Base-by-base conservation (phyloP, 2,329 filamentous ascomycete species). In the Ophiostoma ips region DNA sequence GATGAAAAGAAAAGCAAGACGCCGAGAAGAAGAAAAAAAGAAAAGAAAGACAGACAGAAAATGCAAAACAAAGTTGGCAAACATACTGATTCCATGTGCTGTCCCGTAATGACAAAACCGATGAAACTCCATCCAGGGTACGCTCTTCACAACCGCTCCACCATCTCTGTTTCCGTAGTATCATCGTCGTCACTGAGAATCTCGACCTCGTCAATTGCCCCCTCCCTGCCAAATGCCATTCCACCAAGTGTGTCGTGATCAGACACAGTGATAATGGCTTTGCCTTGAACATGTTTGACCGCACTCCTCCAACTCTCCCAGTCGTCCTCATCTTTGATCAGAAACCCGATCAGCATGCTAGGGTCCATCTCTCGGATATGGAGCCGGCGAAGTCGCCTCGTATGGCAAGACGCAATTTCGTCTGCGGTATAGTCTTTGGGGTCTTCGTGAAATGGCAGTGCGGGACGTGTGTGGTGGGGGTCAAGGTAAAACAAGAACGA, bases 291-390 rank as follows among this genome's bases (percentile, higher is more conserved):
- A 57, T 84, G 77, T 57, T 79, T 79, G 2, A 94, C 74, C n/a
- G 79, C 76, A 52, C 76, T 71, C 60, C 86, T 83, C 89, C 89
- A 96, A 49, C 79, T 75, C 36, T 75, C 68, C 83, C 90, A 96
- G 57, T 98, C 92, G 40, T 81, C 75, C 58, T 90, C 81, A 52
- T 85, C 79, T 37, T 75, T 77, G 54, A 98, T 88, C 34, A 98
- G 68, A 60, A 96, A 96, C 5, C 87, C 90, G 56, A 98, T 86
- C 38, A 98, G 69, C 92, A 98, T 98, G 61, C 88, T 95, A 0
- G 92, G 92, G 60, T 98, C 92, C 86, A 98, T 92, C 61, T 96
- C 89, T 52, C 81, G 80, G 46, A 98, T 75, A 57, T 92, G 83
- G 30, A 98, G 73, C 50, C 84, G 77, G 35, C 90, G 80, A 16